A percentile compares a stretch with the other conserved stretches of the same genome.
Evolutionary conservation across 495 filamentous ascomycete species (phyloP).

Genomic region (Penicillium flavigenum): DNA sequence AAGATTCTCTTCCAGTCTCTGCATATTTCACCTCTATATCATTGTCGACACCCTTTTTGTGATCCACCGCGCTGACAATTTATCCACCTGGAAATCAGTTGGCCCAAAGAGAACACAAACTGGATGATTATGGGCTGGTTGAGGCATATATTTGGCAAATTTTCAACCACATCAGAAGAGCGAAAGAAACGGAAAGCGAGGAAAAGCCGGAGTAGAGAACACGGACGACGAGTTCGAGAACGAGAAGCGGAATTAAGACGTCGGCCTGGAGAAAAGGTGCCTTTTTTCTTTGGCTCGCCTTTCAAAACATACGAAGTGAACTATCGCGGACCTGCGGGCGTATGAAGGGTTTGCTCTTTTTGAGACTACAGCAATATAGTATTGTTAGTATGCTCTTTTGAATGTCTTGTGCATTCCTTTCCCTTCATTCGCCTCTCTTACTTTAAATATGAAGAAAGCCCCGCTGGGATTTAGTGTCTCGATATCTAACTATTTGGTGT

Average conservation of each 20-base stretch:
- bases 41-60: neutral
- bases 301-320: neutral
- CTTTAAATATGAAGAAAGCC: neutral
- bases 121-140: neutral
- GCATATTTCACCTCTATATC: neutral
- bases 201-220: neutral
- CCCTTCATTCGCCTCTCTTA: neutral
- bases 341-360: neutral
- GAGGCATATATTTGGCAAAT: neutral
- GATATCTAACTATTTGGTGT: too few relatives aligned
- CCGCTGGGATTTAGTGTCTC: neutral
- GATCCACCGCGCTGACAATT: too few relatives aligned
- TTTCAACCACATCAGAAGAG: neutral
- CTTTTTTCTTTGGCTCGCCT: neutral
- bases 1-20: neutral
- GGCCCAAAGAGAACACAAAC: neutral
- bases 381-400: neutral
- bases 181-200: neutral
- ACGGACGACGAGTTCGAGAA: neutral
- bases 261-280: neutral
- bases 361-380: neutral
- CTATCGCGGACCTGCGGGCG: neutral
- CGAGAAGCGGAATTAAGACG: neutral
- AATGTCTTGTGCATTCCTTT: neutral
- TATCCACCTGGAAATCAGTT: neutral